Conservation (phyloP, 805 yeast species). For the Tetrapisispora arboricola region DNA sequence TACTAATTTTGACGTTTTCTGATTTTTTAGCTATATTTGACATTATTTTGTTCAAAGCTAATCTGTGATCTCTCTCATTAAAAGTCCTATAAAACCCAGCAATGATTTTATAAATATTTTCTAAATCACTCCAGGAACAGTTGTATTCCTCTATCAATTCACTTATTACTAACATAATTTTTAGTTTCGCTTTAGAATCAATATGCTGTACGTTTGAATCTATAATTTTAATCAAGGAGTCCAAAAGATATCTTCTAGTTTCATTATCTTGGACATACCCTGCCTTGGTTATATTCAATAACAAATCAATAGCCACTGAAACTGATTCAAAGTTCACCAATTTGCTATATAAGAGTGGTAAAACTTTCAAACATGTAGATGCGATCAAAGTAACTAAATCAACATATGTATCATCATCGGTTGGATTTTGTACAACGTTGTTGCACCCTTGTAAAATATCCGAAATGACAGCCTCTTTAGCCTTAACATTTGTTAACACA, state of each 20-base stretch:
- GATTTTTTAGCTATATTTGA: conserved; percentile 46
- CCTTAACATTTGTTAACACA: conserved; percentile 41
- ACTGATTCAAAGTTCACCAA: conserved; percentile 35
- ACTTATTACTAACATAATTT: conserved; percentile 47
- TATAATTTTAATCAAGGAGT: conserved; percentile 49
- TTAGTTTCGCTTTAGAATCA: conserved; percentile 41
- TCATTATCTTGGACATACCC: conserved; percentile 47
- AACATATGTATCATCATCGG: conserved; percentile 36
- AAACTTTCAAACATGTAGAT: conserved; percentile 39
- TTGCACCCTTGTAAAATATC: conserved; percentile 46
- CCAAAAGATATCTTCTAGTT: conserved; percentile 43
- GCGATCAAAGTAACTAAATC: conserved; percentile 48
- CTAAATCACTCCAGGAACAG: conserved; percentile 42
- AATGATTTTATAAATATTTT: conserved; percentile 38
- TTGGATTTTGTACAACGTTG: conserved; percentile 35
- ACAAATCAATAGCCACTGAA: conserved; percentile 41
- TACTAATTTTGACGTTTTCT: conserved; percentile 35
- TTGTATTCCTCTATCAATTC: conserved; percentile 44
- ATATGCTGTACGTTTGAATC: conserved; percentile 47
- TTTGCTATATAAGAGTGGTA: conserved; percentile 41
- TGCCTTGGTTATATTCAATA: conserved; percentile 44
- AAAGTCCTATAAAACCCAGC: conserved; percentile 51
- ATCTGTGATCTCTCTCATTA: conserved; percentile 52
- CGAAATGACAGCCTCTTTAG: conserved; percentile 56
- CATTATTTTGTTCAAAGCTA: conserved; percentile 50